These are phyloP conservation scores for Xanthoconium separans DNA, from an alignment of 1,284 basidiomycete genomes.

Conservation along the genomic window DNA sequence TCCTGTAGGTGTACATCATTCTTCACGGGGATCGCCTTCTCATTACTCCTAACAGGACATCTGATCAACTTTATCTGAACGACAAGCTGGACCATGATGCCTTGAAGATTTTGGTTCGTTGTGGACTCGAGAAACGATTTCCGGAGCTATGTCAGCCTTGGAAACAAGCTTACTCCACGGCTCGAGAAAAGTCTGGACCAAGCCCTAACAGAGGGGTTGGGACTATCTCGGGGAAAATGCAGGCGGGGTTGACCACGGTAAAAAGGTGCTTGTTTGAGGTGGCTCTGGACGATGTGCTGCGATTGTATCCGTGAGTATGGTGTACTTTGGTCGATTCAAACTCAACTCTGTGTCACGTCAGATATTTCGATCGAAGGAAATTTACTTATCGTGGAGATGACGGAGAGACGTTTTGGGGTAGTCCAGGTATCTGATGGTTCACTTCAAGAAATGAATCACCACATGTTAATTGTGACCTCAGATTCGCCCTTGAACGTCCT, in stretches of 20 bases:
- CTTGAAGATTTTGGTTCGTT: neutral
- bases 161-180: neutral
- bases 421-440: constrained; percentile 8
- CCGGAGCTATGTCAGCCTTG: neutral
- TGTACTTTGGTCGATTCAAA: neutral
- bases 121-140: neutral
- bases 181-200: neutral
- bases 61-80: neutral
- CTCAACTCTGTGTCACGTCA: neutral
- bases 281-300: neutral
- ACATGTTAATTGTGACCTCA: constrained; percentile 1
- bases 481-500: constrained; percentile 16
- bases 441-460: too few relatives aligned
- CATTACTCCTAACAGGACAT: neutral
- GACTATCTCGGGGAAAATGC: neutral
- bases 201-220: neutral
- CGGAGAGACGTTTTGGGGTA: neutral
- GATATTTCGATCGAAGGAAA: constrained; percentile 14
- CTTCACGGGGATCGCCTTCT: neutral
- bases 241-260: neutral
- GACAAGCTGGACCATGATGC: neutral
- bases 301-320: constrained; percentile 23
- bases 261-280: neutral
- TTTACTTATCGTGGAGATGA: constrained; percentile 7
- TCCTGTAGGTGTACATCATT: neutral